A percentile compares a stretch with the other conserved stretches of the same genome.
Conservation (phyloP, 495 filamentous ascomycete species). For the Darksidea phi region DNA sequence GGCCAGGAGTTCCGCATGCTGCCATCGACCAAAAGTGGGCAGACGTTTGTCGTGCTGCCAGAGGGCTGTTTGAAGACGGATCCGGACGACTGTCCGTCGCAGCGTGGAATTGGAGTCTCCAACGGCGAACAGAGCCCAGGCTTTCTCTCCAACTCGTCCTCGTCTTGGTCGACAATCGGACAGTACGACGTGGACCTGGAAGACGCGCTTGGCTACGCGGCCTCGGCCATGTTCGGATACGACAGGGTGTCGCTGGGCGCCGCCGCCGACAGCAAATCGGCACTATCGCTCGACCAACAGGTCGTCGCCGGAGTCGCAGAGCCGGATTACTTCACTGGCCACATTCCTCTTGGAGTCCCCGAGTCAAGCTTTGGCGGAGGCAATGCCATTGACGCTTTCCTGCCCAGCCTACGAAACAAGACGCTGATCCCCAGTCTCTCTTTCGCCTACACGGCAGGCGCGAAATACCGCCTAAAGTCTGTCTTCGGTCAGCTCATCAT, state of each 20-base stretch:
- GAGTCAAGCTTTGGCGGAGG: conserved; percentile 33
- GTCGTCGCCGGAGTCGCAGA: conserved; percentile 32
- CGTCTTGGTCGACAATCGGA: conserved; percentile 31
- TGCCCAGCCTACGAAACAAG: conserved; percentile 25
- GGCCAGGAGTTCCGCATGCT: conserved; percentile 35
- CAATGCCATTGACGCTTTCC: conserved; percentile 25
- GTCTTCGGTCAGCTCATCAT: conserved; percentile 47
- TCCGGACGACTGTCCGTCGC: conserved; percentile 20
- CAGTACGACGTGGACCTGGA: conserved; percentile 31
- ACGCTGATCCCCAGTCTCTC: conserved; percentile 35
- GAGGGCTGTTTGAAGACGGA: conserved; percentile 32
- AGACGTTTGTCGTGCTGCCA: conserved; percentile 28
- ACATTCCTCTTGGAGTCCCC: conserved; percentile 29
- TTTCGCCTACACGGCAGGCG: conserved; percentile 37
- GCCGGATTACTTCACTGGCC: conserved; percentile 32
- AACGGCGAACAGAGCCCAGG: conserved; percentile 25
- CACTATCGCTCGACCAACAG: conserved; percentile 31
- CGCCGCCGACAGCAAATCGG: conserved; percentile 4
- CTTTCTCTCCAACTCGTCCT: conserved; percentile 29
- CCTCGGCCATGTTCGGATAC: conserved; percentile 30
- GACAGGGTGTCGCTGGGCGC: conserved; percentile 31
- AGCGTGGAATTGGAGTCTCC: conserved; percentile 29
- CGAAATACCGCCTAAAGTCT: conserved; percentile 46
- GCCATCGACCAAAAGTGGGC: conserved; percentile 28
- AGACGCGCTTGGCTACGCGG: conserved; percentile 24